Evolutionary conservation across 2,329 filamentous ascomycete genomes (phyloP), one percentile per base, ranked within the genome.

Genomic region (Aspergillus sp.): DNA sequence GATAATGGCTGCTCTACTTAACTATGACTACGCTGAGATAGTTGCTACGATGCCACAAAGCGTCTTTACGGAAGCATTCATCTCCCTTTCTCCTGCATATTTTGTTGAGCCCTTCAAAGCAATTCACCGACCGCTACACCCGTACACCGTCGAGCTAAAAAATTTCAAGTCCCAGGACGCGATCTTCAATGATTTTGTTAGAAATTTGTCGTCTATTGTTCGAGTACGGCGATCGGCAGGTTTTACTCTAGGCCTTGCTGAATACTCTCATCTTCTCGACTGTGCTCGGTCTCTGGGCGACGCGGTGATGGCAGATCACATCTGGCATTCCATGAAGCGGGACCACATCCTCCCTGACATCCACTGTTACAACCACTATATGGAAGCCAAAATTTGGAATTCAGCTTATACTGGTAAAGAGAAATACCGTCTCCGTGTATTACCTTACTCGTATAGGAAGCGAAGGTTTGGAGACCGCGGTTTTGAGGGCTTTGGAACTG

Each of bases 31-130:
- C 59, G 61, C 61, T 17, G 52, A 62, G 11, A 49, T 71, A 18
- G 62, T 75, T 48, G 64, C 68, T 53, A 66, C 63, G 5, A 68
- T 91, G 20, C 79, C 87, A 0, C 70, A 78, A 2, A 76, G 80
- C 1, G 81, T 81, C 1, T 86, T 91, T 66, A 84, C 85, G 1
- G 85, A 89, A 61, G 81, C 89, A 9, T 70, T 93, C 30, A 80
- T 81, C 34, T 78, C 80, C 5, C 71, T 92, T 8, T 85, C 89
- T 56, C 87, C 89, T 0, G 65, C 71, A 22, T 71, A 81, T 61
- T 80, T 83, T 58, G 63, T 84, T 41, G 70, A 74, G 22, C 74
- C 75, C 1, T 76, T 79, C 63, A 74, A 82, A 4, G 66, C 71
- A 20, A 72, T 85, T 17, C 76, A 82, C 52, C 68, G 73, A 18